These are phyloP conservation scores for Mycena maculata DNA, from an alignment of 768 basidiomycete species.

Conservation along the genomic window DNA sequence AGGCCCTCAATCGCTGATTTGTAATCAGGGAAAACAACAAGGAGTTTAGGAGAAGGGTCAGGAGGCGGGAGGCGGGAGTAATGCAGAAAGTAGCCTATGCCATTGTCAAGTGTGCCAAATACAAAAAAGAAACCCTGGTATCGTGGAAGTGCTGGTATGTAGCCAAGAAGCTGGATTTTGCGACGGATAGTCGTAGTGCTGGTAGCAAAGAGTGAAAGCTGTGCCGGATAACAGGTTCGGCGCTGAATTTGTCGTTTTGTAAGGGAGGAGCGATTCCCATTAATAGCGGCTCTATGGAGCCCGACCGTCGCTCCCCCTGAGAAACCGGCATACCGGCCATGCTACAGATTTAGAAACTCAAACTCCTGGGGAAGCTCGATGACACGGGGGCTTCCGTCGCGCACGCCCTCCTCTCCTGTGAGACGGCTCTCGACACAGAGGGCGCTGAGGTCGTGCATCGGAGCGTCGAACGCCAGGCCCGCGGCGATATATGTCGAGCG, in stretches of 20 bases:
- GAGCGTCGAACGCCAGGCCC: constrained; percentile 74
- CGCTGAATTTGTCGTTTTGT: no score
- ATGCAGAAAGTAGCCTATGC: no score
- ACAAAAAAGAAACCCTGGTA: neutral
- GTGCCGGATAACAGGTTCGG: no score
- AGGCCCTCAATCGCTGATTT: no score
- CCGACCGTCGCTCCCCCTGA: no score
- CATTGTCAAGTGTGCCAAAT: no score
- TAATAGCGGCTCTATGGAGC: neutral
- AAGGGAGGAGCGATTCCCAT: neutral
- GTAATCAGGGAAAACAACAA: no score
- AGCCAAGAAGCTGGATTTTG: neutral
- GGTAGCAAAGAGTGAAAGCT: neutral
- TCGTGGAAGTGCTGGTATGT: constrained; percentile 3
- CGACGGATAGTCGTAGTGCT: neutral
- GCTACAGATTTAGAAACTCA: constrained; percentile 23
- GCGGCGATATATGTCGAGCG: constrained; percentile 85
- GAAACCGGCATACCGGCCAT: neutral
- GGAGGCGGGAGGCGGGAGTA: no score
- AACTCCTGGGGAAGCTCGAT: constrained; percentile 32
- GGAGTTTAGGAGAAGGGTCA: no score
- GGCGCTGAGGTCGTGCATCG: constrained; percentile 70
- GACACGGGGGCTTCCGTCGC: constrained; percentile 18
- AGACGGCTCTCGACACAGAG: constrained; percentile 55
- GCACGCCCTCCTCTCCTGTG: constrained; percentile 25